These are phyloP conservation scores for Mentha longifolia DNA, from an alignment of 257 asterid genomes.

Conservation along the genomic window DNA sequence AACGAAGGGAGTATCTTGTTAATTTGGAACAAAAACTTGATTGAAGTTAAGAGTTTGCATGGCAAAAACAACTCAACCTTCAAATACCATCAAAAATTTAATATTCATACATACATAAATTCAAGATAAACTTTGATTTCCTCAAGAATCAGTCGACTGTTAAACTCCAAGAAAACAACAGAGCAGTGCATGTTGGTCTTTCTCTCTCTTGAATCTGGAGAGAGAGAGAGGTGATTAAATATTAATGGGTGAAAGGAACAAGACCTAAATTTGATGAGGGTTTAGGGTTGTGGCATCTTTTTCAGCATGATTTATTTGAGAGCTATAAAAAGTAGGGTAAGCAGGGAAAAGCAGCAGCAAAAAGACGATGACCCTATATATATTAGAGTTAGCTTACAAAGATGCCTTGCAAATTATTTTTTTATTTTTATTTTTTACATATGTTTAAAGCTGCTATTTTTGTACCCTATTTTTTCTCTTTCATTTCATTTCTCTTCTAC, in stretches of 20 bases:
- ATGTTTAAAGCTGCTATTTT: slow-evolving; percentile 65
- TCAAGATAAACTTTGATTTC: not conserved
- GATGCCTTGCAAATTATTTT: slow-evolving; percentile 22
- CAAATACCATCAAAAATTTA: not conserved
- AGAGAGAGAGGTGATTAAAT: too few relatives aligned
- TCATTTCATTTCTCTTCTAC: too few relatives aligned
- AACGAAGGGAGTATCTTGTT: too few relatives aligned
- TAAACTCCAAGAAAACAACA: slow-evolving; percentile 64
- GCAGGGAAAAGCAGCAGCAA: slow-evolving; percentile 16
- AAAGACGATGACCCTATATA: slow-evolving; percentile 48
- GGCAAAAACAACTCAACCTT: not conserved
- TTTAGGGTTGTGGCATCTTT: slow-evolving; percentile 30
- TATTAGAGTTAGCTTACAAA: slow-evolving; percentile 42
- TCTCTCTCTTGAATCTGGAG: slow-evolving; percentile 7
- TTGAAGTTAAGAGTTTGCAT: too few relatives aligned
- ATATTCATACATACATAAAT: too few relatives aligned
- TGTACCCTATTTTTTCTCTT: slow-evolving; percentile 5
- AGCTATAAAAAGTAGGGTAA: slow-evolving; percentile 20
- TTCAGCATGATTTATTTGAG: slow-evolving; percentile 28
- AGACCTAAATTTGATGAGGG: slow-evolving; percentile 30
- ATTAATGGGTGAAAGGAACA: slow-evolving; percentile 48
- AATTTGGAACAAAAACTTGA: too few relatives aligned
- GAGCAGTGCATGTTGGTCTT: slow-evolving; percentile 51
- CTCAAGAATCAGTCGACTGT: slow-evolving; percentile 40
- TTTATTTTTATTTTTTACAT: slow-evolving; percentile 29